These are phyloP conservation scores for Pyricularia pennisetigena DNA, from an alignment of 2,329 filamentous ascomycete genomes.

Conservation along the genomic window DNA sequence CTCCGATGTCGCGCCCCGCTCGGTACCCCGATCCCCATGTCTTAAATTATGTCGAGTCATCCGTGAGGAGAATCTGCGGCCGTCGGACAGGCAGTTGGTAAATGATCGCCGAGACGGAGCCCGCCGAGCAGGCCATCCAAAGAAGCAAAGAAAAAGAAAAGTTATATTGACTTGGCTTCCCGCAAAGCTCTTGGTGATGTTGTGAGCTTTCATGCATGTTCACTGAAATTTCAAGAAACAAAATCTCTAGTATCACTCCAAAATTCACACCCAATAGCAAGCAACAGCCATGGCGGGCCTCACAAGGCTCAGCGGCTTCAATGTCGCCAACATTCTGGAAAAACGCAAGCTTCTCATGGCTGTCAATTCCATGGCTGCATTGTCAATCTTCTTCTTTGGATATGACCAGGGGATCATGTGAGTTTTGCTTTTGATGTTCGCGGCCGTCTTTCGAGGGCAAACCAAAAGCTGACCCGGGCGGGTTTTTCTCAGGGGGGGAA, in stretches of 20 bases:
- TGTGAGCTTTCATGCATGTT: not conserved
- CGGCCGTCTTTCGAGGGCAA: not conserved
- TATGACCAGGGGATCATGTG: constrained; percentile 50
- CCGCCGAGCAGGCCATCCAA: not conserved
- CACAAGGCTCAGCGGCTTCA: constrained; percentile 4
- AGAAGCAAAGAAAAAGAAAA: not conserved
- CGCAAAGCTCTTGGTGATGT: not conserved
- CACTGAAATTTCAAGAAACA: not conserved
- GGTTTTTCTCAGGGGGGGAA: not conserved
- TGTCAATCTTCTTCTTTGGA: constrained; percentile 62
- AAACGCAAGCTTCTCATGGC: constrained; percentile 47
- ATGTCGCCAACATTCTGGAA: constrained; percentile 41
- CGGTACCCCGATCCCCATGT: not conserved
- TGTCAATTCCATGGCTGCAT: constrained; percentile 52
- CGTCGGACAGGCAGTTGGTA: not conserved
- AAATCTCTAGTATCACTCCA: not conserved
- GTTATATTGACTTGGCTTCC: not conserved
- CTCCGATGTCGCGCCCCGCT: not conserved
- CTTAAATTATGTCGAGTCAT: not conserved
- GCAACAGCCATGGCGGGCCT: not conserved
- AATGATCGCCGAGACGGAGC: not conserved
- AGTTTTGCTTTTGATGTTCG: constrained; percentile 15
- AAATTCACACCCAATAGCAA: not conserved
- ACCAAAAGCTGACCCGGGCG: not conserved
- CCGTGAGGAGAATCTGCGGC: not conserved